Conservation (phyloP, 176 grass and related monocot species). For the Juncus effusus region DNA sequence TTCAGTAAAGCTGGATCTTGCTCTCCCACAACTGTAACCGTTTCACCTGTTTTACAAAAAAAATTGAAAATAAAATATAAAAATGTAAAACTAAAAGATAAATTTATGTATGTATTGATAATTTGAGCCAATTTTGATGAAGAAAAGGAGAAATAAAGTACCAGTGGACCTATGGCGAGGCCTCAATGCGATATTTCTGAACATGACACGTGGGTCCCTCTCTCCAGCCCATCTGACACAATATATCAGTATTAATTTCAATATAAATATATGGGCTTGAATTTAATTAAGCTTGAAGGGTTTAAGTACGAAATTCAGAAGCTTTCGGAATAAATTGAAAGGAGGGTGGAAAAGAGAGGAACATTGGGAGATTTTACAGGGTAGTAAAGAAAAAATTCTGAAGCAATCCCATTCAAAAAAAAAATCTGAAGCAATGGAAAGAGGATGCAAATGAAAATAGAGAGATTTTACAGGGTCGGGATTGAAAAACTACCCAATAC, state of each 20-base stretch:
- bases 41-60: slow-evolving; percentile 59
- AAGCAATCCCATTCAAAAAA: not conserved
- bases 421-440: not conserved
- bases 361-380: not conserved
- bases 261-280: too few species aligned
- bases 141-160: slow-evolving; percentile 5
- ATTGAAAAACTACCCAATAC: slow-evolving; percentile 65
- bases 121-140: not conserved
- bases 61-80: not conserved
- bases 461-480: slow-evolving; percentile 26
- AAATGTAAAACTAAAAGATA: slow-evolving; percentile 5
- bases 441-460: not conserved
- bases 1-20: slow-evolving; percentile 86
- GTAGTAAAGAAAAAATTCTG: not conserved
- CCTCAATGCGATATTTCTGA: slow-evolving; percentile 82
- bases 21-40: slow-evolving; percentile 80
- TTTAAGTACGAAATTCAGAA: not conserved
- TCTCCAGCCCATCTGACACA: slow-evolving; percentile 87
- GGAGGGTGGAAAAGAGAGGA: not conserved
- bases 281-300: not conserved
- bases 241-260: not conserved
- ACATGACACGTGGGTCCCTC: slow-evolving; percentile 66
- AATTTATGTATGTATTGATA: slow-evolving; percentile 1
- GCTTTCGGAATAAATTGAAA: not conserved
- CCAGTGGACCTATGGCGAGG: slow-evolving; percentile 79